phyloP scores from a whole-genome alignment of 2,329 filamentous ascomycete species.

The Ophiocordyceps camponoti-floridani region DNA sequence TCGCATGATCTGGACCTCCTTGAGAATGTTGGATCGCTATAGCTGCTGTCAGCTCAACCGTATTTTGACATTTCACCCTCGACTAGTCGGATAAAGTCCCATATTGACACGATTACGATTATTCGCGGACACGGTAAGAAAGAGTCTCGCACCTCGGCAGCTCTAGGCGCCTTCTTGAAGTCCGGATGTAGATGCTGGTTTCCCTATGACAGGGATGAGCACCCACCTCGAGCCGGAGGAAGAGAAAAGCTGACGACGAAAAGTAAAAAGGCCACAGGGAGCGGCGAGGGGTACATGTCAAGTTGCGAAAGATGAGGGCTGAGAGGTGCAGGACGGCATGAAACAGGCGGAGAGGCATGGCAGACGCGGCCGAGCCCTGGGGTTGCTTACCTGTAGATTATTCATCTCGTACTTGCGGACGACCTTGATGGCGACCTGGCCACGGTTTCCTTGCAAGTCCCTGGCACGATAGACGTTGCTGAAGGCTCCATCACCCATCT shows the following conservation, averaged over 20 bases:
- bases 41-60: constrained; percentile 9
- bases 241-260: neutral
- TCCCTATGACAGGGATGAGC: constrained; percentile 44
- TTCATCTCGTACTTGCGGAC: constrained; percentile 99
- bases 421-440: constrained; percentile 92
- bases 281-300: neutral
- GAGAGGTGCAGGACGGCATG: neutral
- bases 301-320: neutral
- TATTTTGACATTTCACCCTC: neutral
- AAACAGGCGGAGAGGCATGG: constrained; percentile 1
- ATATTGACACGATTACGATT: constrained; percentile 6
- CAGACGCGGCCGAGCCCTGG: constrained; percentile 2
- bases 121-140: constrained; percentile 15
- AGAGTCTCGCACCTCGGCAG: constrained; percentile 76
- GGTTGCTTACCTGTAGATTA: constrained; percentile 78
- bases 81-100: constrained; percentile 9
- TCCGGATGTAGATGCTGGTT: constrained; percentile 87
- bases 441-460: constrained; percentile 51
- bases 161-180: constrained; percentile 87
- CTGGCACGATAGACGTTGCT: constrained; percentile 91
- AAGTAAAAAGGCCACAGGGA: neutral
- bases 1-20: constrained; percentile 98
- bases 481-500: constrained; percentile 98
- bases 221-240: constrained; percentile 23
- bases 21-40: constrained; percentile 93